Base-by-base conservation (phyloP, 768 basidiomycete genomes). In the Lyophyllum semitale region DNA sequence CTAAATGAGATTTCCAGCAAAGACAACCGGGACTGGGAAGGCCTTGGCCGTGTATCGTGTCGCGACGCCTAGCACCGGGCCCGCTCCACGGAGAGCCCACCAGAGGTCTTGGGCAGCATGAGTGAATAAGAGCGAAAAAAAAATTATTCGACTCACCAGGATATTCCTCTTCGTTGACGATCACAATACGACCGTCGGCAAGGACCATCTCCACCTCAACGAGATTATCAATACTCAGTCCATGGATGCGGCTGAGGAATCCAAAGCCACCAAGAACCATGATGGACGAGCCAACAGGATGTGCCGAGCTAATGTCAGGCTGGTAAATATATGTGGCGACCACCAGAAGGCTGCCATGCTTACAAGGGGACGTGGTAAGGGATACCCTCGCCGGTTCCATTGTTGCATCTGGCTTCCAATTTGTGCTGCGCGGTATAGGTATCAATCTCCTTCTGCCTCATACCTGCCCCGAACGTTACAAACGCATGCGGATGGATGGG, bases 1-100 rank as follows among this genome's bases (percentile, higher is more conserved):
- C 93, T 93, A 96, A 59, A 97, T 87, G 40, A 96, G 77, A 66
- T 94, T 96, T 2, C 95, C 95, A 9, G 95, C 92, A 63, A 93
- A 95, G 3, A 95, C 93, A 7, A 92, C 85, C 8, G 93, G 93
- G 9, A 96, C 84, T 1, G 93, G 93, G 70, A 81, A 95, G 20
- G 94, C 95, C 65, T 83, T 88, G 7, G 88, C 91, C 64, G 91
- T 91, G 73, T 93, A 95, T n/a, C 93, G 84, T 13, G 90, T 95
- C 18, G 85, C 89, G 48, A 98, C 80, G 9, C 94, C 93, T 32
- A 96, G 79, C 8, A 85, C 81, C 0, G 93, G 81, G 0, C 95
- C 95, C 12, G 89, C 91, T 6, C 92, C 93, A 49, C 91, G 84
- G 42, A 93, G 69, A 9, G 86, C 93, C 91, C 92, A 95, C 87